Percentiles rank a stretch among this genome's conserved stretches.
These are phyloP conservation scores for Cladorrhinum samala DNA, from an alignment of 495 filamentous ascomycete species.

Conservation along the genomic window DNA sequence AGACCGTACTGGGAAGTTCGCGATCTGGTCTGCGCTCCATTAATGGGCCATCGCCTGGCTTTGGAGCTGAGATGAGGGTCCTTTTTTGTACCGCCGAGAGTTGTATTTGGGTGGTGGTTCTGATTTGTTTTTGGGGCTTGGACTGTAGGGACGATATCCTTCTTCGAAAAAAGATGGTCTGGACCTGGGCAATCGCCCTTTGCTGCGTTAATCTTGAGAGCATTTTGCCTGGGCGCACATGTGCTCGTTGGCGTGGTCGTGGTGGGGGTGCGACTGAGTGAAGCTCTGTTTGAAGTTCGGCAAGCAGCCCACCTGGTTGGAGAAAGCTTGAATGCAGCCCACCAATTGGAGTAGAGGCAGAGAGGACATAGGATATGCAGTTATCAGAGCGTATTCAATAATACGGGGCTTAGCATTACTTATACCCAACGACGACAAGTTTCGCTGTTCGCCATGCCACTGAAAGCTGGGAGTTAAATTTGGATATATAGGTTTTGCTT, in stretches of 20 bases:
- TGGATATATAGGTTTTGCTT: too few relatives aligned
- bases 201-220: slow-evolving; percentile 33
- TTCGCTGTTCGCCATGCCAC: too few relatives aligned
- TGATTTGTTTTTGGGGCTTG: slow-evolving; percentile 5
- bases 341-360: background rate
- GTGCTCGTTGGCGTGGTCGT: too few relatives aligned
- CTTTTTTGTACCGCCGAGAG: slow-evolving; percentile 14
- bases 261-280: background rate
- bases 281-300: background rate
- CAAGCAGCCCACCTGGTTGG: background rate
- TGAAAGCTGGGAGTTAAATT: too few relatives aligned
- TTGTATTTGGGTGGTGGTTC: background rate
- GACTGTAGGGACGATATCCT: slow-evolving; percentile 13
- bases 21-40: slow-evolving; percentile 76
- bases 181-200: slow-evolving; percentile 23
- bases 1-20: slow-evolving; percentile 64
- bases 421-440: too few relatives aligned
- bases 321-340: background rate
- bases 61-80: slow-evolving; percentile 40
- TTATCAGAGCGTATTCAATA: background rate
- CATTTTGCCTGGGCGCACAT: slow-evolving; percentile 28
- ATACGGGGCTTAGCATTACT: background rate
- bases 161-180: slow-evolving; percentile 9
- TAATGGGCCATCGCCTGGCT: slow-evolving; percentile 58
- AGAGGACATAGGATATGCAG: background rate